Evolutionary conservation across 2,329 filamentous ascomycete species (phyloP).

Genomic region (Rhinocladiella similis): DNA sequence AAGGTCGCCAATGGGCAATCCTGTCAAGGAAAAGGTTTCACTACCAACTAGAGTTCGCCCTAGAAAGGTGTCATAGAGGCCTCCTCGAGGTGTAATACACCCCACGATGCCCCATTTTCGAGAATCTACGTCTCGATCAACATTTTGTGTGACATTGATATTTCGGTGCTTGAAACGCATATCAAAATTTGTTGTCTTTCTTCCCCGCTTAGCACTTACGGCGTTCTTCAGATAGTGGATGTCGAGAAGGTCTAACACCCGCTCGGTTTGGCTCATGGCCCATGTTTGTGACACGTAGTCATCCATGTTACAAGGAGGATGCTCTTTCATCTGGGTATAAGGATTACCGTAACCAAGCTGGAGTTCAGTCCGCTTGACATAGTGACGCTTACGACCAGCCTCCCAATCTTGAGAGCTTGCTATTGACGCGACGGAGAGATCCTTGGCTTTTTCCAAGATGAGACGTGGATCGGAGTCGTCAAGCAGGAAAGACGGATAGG

Average conservation of each 20-base stretch:
- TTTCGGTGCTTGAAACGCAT: conserved; percentile 54
- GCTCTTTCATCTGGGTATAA: conserved; percentile 60
- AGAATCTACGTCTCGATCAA: conserved; percentile 58
- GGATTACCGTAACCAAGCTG: conserved; percentile 57
- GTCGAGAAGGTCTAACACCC: conserved; percentile 68
- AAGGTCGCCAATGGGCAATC: conserved; percentile 63
- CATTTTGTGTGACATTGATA: conserved; percentile 71
- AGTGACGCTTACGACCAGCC: conserved; percentile 61
- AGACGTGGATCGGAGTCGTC: conserved; percentile 56
- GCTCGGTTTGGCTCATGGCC: conserved; percentile 53
- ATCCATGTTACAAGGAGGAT: conserved; percentile 53
- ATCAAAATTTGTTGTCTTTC: conserved; percentile 51
- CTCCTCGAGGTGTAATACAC: conserved; percentile 68
- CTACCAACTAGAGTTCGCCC: conserved; percentile 62
- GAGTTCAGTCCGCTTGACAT: conserved; percentile 51
- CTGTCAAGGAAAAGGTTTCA: conserved; percentile 67
- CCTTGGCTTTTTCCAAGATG: conserved; percentile 15
- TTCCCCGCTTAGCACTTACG: conserved; percentile 40
- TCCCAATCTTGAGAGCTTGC: conserved; percentile 51
- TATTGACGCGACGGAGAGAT: conserved; percentile 40
- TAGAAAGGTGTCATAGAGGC: conserved; percentile 61
- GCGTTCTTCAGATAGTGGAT: conserved; percentile 51
- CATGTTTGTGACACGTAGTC: conserved; percentile 58
- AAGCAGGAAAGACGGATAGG: conserved; percentile 63
- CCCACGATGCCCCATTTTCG: conserved; percentile 58